Evolutionary conservation across 2,329 filamentous ascomycete genomes (phyloP).

Genomic region (Neoarthrinium moseri): DNA sequence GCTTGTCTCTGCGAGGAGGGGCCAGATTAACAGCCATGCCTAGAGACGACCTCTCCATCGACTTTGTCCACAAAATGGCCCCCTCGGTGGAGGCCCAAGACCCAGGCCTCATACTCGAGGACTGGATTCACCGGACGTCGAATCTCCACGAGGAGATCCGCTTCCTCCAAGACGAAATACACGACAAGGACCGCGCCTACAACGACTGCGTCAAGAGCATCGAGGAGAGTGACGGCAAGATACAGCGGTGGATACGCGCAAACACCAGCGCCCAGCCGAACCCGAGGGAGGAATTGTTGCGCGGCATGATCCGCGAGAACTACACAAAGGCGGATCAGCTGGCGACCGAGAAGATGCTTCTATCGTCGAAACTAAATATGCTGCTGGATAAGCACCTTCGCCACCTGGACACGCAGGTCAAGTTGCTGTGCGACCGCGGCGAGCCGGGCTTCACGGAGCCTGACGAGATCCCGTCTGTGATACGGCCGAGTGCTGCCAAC

Average conservation of each 20-base stretch:
- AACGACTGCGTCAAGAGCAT: conserved; percentile 68
- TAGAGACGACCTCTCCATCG: conserved; percentile 71
- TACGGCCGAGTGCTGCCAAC: conserved; percentile 58
- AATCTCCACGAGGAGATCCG: conserved; percentile 81
- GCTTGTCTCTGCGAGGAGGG: conserved; percentile 23
- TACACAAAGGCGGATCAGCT: conserved; percentile 68
- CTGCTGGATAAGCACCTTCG: conserved; percentile 62
- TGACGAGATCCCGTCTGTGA: conserved; percentile 61
- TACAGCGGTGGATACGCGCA: conserved; percentile 79
- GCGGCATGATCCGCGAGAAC: conserved; percentile 64
- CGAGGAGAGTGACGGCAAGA: conserved; percentile 68
- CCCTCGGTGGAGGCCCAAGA: conserved; percentile 58
- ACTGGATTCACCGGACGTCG: conserved; percentile 72
- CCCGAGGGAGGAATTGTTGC: conserved; percentile 70
- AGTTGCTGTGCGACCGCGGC: conserved; percentile 58
- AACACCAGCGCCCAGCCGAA: conserved; percentile 73
- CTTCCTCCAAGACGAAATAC: conserved; percentile 80
- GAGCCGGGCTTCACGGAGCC: conserved; percentile 62
- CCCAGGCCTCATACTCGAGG: conserved; percentile 70
- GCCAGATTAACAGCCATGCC: conserved; percentile 64
- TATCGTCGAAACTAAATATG: conserved; percentile 63
- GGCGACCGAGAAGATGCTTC: conserved; percentile 70
- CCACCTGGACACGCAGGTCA: conserved; percentile 63
- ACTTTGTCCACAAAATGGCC: conserved; percentile 67
- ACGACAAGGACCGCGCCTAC: conserved; percentile 74